phyloP scores from a whole-genome alignment of 352 stramenopile species.

The Lagenidium sp. region DNA sequence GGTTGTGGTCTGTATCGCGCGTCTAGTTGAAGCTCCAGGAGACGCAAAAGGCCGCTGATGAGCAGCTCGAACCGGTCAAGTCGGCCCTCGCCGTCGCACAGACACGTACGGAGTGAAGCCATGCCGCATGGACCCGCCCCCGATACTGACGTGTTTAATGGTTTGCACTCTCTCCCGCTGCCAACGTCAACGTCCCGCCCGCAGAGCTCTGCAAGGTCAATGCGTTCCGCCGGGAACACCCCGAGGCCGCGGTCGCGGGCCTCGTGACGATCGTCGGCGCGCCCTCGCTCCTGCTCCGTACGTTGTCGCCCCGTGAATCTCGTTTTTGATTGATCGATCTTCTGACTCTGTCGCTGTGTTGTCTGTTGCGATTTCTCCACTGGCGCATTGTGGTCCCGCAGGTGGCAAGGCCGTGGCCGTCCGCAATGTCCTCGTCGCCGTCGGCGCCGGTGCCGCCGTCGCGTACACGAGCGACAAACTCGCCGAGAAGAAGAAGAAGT shows the following conservation, averaged over 20 bases:
- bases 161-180: too few species aligned
- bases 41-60: constrained; percentile 39
- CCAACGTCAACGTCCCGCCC: too few species aligned
- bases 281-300: constrained; percentile 59
- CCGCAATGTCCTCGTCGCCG: constrained; percentile 56
- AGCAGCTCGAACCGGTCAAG: constrained; percentile 57
- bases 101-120: constrained; percentile 35
- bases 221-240: constrained; percentile 64
- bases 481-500: constrained; percentile 24
- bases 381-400: too few species aligned
- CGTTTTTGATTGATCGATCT: too few species aligned
- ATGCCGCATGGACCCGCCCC: too few species aligned
- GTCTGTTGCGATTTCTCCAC: neutral
- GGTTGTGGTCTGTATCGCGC: neutral
- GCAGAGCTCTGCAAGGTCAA: constrained; percentile 67
- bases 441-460: constrained; percentile 35
- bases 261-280: constrained; percentile 46
- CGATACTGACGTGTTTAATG: too few species aligned
- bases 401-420: constrained; percentile 51
- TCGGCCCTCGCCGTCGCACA: constrained; percentile 25
- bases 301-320: too few species aligned
- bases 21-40: constrained; percentile 34
- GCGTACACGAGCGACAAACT: constrained; percentile 62
- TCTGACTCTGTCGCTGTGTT: too few species aligned
- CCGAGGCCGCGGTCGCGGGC: constrained; percentile 43